These are phyloP conservation scores for Quercus agrifolia DNA, from an alignment of 306 rosid genomes.

Conservation along the genomic window DNA sequence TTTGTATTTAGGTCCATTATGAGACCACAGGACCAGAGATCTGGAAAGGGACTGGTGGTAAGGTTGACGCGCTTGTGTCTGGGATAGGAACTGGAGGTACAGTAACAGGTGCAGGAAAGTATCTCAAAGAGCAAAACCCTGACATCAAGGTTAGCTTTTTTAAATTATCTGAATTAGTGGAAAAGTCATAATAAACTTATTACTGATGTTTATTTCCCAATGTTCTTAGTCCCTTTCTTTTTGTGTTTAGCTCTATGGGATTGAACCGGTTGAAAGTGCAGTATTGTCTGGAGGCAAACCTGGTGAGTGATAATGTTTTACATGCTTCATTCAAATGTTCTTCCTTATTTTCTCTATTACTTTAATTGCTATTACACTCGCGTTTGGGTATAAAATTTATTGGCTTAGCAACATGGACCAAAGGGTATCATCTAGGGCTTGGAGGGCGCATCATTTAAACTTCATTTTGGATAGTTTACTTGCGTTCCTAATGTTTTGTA, in stretches of 20 bases:
- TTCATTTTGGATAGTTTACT: not conserved
- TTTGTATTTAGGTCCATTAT: conserved; percentile 60
- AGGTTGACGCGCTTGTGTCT: conserved; percentile 84
- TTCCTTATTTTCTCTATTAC: not conserved
- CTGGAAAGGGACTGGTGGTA: conserved; percentile 71
- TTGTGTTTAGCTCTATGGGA: conserved; percentile 58
- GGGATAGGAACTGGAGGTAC: conserved; percentile 98
- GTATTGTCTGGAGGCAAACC: conserved; percentile 86
- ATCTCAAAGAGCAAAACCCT: conserved; percentile 84
- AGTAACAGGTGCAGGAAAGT: conserved; percentile 79
- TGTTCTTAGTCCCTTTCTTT: not conserved
- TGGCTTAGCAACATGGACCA: not conserved
- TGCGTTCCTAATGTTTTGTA: not conserved
- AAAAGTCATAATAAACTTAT: not conserved
- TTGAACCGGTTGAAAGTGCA: conserved; percentile 93
- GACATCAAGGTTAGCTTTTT: conserved; percentile 57
- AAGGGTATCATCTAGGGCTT: not conserved
- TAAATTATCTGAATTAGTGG: conserved; percentile 3
- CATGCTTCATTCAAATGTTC: not conserved
- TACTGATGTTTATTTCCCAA: not conserved
- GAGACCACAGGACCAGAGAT: conserved; percentile 95
- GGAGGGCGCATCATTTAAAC: not conserved
- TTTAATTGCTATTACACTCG: not conserved
- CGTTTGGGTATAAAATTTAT: not conserved
- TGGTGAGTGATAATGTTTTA: conserved; percentile 44